Evolutionary conservation across 805 yeast genomes (phyloP).

Genomic region (Suhomyces tanzawaensis): DNA sequence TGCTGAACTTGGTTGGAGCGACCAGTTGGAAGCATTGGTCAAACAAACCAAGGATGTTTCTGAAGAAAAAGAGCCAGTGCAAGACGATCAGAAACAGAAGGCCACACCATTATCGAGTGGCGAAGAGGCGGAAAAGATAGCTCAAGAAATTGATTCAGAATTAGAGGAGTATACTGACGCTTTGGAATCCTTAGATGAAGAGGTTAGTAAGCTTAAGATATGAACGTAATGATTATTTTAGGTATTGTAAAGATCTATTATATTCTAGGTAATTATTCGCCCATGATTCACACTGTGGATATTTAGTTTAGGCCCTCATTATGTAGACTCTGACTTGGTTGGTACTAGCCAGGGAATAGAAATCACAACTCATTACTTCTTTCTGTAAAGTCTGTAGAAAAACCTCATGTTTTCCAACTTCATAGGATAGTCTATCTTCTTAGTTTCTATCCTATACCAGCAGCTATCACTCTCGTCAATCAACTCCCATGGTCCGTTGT

Average conservation of each 20-base stretch:
- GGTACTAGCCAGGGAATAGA: too few species aligned
- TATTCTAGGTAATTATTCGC: too few species aligned
- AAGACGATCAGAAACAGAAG: neutral
- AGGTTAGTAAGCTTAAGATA: constrained; percentile 9
- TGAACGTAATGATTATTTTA: too few species aligned
- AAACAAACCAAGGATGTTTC: neutral
- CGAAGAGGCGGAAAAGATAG: constrained; percentile 3
- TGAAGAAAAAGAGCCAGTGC: neutral
- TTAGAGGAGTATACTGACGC: constrained; percentile 4
- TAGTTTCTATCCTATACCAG: constrained; percentile 67
- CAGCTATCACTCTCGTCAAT: constrained; percentile 67
- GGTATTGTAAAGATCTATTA: too few species aligned
- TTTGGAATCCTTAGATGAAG: constrained; percentile 2
- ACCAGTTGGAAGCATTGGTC: constrained; percentile 46
- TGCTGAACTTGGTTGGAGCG: constrained; percentile 60
- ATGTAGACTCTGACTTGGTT: too few species aligned
- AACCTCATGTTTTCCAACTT: constrained; percentile 87
- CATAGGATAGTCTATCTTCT: constrained; percentile 53
- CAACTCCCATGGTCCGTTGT: constrained; percentile 61
- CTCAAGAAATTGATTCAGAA: constrained; percentile 9
- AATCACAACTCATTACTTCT: too few species aligned
- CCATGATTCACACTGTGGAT: too few species aligned
- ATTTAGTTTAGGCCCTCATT: too few species aligned
- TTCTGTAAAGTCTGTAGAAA: constrained; percentile 71
- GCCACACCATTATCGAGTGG: neutral